These are phyloP conservation scores for Yarrowia porcina DNA, from an alignment of 805 yeast genomes.

Conservation along the genomic window DNA sequence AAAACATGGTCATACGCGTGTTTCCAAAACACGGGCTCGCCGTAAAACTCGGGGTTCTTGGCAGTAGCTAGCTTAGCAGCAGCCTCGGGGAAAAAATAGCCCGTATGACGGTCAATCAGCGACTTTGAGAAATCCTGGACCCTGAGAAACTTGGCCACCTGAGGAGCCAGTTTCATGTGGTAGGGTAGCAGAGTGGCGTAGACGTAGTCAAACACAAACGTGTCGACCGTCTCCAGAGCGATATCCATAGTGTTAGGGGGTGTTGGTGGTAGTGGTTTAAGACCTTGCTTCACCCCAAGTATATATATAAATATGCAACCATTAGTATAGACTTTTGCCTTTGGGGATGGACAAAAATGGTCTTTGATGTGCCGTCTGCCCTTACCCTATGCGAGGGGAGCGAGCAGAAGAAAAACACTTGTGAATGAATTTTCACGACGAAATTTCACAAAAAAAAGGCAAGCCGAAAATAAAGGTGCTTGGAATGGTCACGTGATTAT, in stretches of 20 bases:
- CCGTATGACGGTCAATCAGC: conserved; percentile 6
- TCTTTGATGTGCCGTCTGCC: too few species aligned
- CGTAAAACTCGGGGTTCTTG: conserved; percentile 48
- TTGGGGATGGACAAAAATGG: neutral
- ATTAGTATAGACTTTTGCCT: neutral
- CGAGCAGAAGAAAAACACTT: too few species aligned
- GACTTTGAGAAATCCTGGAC: conserved; percentile 17
- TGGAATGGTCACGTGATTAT: neutral
- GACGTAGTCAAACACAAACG: conserved; percentile 65
- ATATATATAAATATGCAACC: neutral
- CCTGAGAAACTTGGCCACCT: conserved; percentile 6
- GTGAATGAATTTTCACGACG: too few species aligned
- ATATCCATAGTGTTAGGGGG: conserved; percentile 65
- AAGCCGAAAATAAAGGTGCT: too few species aligned
- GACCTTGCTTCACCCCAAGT: neutral
- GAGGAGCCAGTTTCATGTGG: conserved; percentile 4
- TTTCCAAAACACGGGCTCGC: conserved; percentile 60
- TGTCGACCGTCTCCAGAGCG: conserved; percentile 76
- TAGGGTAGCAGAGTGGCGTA: conserved; percentile 68
- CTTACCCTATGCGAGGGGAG: conserved; percentile 6
- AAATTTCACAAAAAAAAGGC: too few species aligned
- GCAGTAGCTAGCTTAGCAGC: conserved; percentile 1
- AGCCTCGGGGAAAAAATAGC: conserved; percentile 11
- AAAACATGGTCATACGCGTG: conserved; percentile 40
- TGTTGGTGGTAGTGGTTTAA: neutral